Evolutionary conservation across 169 alveolate species (phyloP).

Genomic region (Theileria annulata): DNA sequence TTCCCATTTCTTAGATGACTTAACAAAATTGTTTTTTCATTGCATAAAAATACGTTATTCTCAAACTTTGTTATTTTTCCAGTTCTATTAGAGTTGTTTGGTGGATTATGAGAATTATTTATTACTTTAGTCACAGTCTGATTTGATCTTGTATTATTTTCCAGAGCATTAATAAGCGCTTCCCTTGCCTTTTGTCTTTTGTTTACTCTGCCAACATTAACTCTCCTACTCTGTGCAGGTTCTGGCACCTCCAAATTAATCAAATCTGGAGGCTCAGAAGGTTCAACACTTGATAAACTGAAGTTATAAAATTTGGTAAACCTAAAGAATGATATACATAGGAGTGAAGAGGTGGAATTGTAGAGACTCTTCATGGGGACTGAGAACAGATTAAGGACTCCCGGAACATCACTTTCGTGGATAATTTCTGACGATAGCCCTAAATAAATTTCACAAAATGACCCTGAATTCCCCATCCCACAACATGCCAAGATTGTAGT

Average conservation of each 20-base stretch:
- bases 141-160: not conserved
- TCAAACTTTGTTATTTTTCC: conserved; percentile 14
- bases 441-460: conserved; percentile 42
- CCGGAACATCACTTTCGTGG: conserved; percentile 19
- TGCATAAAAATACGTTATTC: not conserved
- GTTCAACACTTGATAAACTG: not conserved
- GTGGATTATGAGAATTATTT: no score
- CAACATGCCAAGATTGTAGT: conserved; percentile 58
- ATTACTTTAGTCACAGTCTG: not conserved
- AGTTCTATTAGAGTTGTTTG: not conserved
- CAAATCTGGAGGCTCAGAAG: no score
- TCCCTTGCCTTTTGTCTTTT: no score
- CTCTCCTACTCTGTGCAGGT: no score
- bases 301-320: conserved; percentile 39
- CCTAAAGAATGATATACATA: conserved; percentile 49
- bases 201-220: no score
- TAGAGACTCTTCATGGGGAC: not conserved
- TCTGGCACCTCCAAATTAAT: no score
- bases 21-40: conserved; percentile 30
- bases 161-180: not conserved
- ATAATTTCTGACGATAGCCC: conserved; percentile 42
- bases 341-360: not conserved
- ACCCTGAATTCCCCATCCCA: conserved; percentile 54
- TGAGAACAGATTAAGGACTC: conserved; percentile 27
- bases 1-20: not conserved